Evolutionary conservation across 768 basidiomycete genomes (phyloP).

Genomic region (Mycena belliarum): DNA sequence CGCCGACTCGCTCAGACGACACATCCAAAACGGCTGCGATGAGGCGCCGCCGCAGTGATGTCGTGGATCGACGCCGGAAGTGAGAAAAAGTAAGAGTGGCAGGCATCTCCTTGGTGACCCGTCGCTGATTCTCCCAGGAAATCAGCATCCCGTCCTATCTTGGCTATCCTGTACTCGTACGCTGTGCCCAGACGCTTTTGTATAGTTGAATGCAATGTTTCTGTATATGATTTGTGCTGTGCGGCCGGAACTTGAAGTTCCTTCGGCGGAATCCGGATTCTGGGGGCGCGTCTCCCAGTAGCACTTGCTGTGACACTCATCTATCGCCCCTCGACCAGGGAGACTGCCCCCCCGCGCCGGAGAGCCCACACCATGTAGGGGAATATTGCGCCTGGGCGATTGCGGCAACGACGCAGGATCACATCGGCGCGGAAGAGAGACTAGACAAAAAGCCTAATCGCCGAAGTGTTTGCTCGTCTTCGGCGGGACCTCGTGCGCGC

Average conservation of each 20-base stretch:
- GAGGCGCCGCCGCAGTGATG: slow-evolving; percentile 49
- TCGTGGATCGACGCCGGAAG: neutral
- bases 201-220: neutral
- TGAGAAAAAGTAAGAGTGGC: neutral
- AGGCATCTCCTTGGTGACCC: neutral
- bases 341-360: neutral
- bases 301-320: slow-evolving; percentile 10
- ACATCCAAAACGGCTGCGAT: slow-evolving; percentile 80
- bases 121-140: slow-evolving; percentile 2
- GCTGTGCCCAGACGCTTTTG: neutral
- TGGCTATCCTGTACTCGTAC: slow-evolving; percentile 13
- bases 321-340: slow-evolving; percentile 10
- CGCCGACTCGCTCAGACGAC: slow-evolving; percentile 77
- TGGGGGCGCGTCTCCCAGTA: neutral
- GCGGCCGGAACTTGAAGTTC: neutral
- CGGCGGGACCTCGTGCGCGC: neutral
- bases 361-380: slow-evolving; percentile 4
- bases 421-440: slow-evolving; percentile 4
- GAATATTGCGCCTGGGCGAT: slow-evolving; percentile 3
- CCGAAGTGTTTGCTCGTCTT: too few relatives aligned
- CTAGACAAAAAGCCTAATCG: slow-evolving; percentile 4
- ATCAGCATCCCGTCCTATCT: slow-evolving; percentile 10
- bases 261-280: too few relatives aligned
- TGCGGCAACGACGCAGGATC: slow-evolving; percentile 5
- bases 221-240: neutral